A percentile compares a stretch with the other conserved stretches of the same genome.
phyloP scores from a whole-genome alignment of 2,329 filamentous ascomycete genomes.

The Scedosporium dehoogii region DNA sequence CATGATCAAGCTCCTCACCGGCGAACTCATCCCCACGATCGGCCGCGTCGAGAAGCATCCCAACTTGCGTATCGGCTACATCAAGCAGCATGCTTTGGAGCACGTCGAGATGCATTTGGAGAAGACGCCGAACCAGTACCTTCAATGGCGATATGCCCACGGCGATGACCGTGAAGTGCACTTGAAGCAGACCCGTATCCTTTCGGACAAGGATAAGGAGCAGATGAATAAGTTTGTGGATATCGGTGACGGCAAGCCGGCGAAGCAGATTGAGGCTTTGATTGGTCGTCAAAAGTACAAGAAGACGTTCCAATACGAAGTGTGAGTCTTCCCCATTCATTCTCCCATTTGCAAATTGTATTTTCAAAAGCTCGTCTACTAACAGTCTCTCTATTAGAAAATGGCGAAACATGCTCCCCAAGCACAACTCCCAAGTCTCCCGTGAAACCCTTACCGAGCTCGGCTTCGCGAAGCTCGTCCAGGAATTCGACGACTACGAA shows the following conservation, averaged over 20 bases:
- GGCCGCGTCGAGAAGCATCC: constrained; percentile 97
- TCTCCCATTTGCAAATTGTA: background rate
- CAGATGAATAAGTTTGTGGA: constrained; percentile 92
- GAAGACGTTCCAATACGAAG: constrained; percentile 98
- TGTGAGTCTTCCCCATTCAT: constrained; percentile 41
- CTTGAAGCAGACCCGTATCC: constrained; percentile 90
- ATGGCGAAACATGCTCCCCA: constrained; percentile 82
- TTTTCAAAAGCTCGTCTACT: background rate
- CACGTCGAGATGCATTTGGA: constrained; percentile 99
- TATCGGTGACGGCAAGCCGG: constrained; percentile 69
- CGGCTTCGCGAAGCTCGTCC: constrained; percentile 86
- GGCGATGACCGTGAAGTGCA: constrained; percentile 95
- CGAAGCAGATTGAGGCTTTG: constrained; percentile 70
- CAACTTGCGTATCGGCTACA: constrained; percentile 97
- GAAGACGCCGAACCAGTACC: constrained; percentile 97
- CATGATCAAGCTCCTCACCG: constrained; percentile 92
- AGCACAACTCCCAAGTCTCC: constrained; percentile 86
- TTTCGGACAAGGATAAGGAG: constrained; percentile 73
- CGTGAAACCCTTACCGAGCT: constrained; percentile 80
- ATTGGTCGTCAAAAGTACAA: constrained; percentile 98
- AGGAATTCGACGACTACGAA: constrained; percentile 98
- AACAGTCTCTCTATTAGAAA: constrained; percentile 43
- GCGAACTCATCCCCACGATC: constrained; percentile 71
- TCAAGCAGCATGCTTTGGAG: constrained; percentile 97
- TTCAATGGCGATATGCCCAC: constrained; percentile 97